These are phyloP conservation scores for Chlorophyllum brunneum DNA, from an alignment of 768 basidiomycete species.

Conservation along the genomic window DNA sequence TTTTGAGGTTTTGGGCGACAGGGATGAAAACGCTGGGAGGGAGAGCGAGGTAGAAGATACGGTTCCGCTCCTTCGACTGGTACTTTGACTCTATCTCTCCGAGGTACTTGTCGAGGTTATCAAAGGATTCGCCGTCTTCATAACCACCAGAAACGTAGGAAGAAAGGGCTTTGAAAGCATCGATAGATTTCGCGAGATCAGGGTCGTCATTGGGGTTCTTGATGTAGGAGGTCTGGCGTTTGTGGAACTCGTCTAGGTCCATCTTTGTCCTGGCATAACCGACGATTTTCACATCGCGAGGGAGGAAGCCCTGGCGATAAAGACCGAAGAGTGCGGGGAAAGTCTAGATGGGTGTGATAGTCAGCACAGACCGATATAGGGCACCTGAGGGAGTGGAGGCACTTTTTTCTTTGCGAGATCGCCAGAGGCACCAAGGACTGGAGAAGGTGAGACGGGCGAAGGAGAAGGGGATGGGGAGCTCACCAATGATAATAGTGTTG, in stretches of 20 bases:
- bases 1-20: slow-evolving; percentile 79
- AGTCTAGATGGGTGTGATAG: too few species aligned
- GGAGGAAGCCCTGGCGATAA: slow-evolving; percentile 76
- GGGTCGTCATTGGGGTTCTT: slow-evolving; percentile 68
- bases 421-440: slow-evolving; percentile 94
- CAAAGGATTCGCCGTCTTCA: slow-evolving; percentile 79
- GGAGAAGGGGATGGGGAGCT: slow-evolving; percentile 17
- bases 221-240: slow-evolving; percentile 81
- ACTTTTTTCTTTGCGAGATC: slow-evolving; percentile 99
- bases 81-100: slow-evolving; percentile 75
- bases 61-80: slow-evolving; percentile 60
- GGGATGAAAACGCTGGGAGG: slow-evolving; percentile 96
- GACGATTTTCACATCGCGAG: slow-evolving; percentile 82
- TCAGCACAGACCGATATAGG: too few species aligned
- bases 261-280: slow-evolving; percentile 98
- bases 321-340: slow-evolving; percentile 94
- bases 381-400: slow-evolving; percentile 9
- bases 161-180: slow-evolving; percentile 79
- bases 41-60: slow-evolving; percentile 95
- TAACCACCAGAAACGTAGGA: slow-evolving; percentile 88
- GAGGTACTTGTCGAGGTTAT: slow-evolving; percentile 71
- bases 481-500: slow-evolving; percentile 87
- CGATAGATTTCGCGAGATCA: slow-evolving; percentile 54
- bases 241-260: slow-evolving; percentile 79
- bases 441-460: not conserved